phyloP scores from a whole-genome alignment of 129 eudicot genomes.

The Lactuca saligna region DNA sequence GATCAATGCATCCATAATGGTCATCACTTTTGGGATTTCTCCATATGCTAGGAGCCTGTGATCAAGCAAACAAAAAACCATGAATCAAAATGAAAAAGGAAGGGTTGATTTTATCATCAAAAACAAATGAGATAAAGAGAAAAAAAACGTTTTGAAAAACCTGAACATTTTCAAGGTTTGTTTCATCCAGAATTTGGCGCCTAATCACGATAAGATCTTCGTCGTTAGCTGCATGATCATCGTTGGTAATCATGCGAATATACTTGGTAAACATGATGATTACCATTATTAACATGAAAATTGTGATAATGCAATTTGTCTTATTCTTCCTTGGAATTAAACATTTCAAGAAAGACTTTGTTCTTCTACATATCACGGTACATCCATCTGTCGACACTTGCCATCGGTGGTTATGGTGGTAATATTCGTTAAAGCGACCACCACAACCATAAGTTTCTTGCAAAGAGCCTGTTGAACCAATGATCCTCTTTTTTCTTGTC shows the following conservation, averaged over 20 bases:
- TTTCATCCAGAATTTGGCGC: constrained; percentile 16
- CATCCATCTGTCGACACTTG: not conserved
- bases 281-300: constrained; percentile 32
- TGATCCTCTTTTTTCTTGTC: constrained; percentile 15
- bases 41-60: constrained; percentile 43
- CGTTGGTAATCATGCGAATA: constrained; percentile 18
- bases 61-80: constrained; percentile 14
- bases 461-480: constrained; percentile 16
- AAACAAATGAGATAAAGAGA: too few relatives aligned
- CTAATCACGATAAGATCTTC: constrained; percentile 13
- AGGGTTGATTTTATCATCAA: not conserved
- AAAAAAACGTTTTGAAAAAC: not conserved
- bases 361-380: constrained; percentile 5
- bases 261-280: constrained; percentile 30
- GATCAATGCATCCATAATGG: constrained; percentile 40
- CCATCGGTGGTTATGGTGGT: constrained; percentile 16
- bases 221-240: not conserved
- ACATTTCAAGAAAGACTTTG: constrained; percentile 19
- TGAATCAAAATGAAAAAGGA: not conserved
- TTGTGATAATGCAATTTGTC: constrained; percentile 27
- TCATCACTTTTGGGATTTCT: constrained; percentile 36
- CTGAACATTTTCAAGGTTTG: constrained; percentile 15
- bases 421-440: constrained; percentile 1
- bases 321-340: constrained; percentile 32
- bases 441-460: constrained; percentile 14